phyloP scores from a whole-genome alignment of 2,329 filamentous ascomycete genomes.

The Cyanodermella asteris region DNA sequence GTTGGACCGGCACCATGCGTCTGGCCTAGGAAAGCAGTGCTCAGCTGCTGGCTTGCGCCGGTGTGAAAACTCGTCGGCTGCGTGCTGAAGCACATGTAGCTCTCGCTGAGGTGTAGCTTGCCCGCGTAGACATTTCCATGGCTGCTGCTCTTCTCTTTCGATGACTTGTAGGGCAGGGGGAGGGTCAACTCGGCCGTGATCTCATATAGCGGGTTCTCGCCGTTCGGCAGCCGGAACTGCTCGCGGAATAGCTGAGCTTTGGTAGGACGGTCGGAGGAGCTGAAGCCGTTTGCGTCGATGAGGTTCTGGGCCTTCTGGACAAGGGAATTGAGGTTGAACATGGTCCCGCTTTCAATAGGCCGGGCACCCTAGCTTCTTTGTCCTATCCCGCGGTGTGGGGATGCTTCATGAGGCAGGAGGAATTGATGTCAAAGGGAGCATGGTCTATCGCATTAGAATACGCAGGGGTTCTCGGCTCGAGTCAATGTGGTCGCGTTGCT shows the following conservation, averaged over 20 bases:
- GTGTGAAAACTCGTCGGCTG: slow-evolving; percentile 71
- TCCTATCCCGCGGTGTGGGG: too few relatives aligned
- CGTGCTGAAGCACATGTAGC: slow-evolving; percentile 91
- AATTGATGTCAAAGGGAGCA: too few relatives aligned
- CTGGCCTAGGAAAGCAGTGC: slow-evolving; percentile 72
- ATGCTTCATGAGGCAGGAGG: too few relatives aligned
- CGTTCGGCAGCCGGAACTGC: slow-evolving; percentile 84
- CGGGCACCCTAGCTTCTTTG: too few relatives aligned
- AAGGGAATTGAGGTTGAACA: slow-evolving; percentile 53
- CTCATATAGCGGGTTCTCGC: slow-evolving; percentile 84
- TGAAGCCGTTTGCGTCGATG: slow-evolving; percentile 63
- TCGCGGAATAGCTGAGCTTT: slow-evolving; percentile 85
- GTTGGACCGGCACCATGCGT: slow-evolving; percentile 82
- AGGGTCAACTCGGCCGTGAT: slow-evolving; percentile 92
- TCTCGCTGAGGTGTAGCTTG: slow-evolving; percentile 80
- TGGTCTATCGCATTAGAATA: too few relatives aligned
- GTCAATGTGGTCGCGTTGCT: too few relatives aligned
- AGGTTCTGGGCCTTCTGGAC: slow-evolving; percentile 91
- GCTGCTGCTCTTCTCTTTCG: slow-evolving; percentile 36
- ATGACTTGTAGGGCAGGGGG: slow-evolving; percentile 43
- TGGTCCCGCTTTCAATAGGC: slow-evolving; percentile 14
- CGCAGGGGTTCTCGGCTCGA: too few relatives aligned
- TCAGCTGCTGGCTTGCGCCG: slow-evolving; percentile 56
- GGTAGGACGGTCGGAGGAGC: slow-evolving; percentile 61
- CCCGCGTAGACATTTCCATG: slow-evolving; percentile 72